Evolutionary conservation across 2,329 filamentous ascomycete species (phyloP).

Genomic region (Chrysoporthe puriensis): DNA sequence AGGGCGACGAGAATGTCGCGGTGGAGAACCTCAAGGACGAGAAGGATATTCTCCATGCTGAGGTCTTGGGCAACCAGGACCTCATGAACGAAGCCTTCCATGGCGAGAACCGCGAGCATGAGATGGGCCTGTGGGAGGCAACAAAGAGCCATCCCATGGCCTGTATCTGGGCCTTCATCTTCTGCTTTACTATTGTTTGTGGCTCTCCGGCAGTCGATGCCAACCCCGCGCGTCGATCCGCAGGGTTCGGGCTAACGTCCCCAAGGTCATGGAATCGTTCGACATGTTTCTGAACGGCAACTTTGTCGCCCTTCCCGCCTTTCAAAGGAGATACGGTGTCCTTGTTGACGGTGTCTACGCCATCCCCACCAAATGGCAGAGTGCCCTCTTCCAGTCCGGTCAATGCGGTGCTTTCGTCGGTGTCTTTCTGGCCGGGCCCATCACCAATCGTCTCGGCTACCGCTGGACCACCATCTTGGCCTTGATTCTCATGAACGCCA

Average conservation of each 20-base stretch:
- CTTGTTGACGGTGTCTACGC: slow-evolving; percentile 36
- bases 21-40: slow-evolving; percentile 19
- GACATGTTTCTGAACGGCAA: slow-evolving; percentile 53
- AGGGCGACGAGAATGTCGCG: background rate
- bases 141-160: slow-evolving; percentile 48
- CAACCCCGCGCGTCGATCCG: background rate
- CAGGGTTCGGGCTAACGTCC: background rate
- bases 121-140: slow-evolving; percentile 44
- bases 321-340: slow-evolving; percentile 43
- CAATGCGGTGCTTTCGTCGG: slow-evolving; percentile 64
- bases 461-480: slow-evolving; percentile 59
- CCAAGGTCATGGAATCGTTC: slow-evolving; percentile 54
- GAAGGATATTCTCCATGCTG: slow-evolving; percentile 38
- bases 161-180: slow-evolving; percentile 51
- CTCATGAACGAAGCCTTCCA: slow-evolving; percentile 46
- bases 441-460: slow-evolving; percentile 63
- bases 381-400: slow-evolving; percentile 57
- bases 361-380: slow-evolving; percentile 61
- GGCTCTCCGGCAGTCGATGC: background rate
- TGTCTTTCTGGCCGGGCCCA: slow-evolving; percentile 61
- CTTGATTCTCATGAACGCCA: slow-evolving; percentile 60
- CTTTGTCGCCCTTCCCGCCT: slow-evolving; percentile 47
- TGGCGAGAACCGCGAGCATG: slow-evolving; percentile 48
- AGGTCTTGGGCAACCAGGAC: slow-evolving; percentile 41
- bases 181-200: slow-evolving; percentile 55